Conservation (phyloP, 495 filamentous ascomycete genomes). For the Cercophora scortea region DNA sequence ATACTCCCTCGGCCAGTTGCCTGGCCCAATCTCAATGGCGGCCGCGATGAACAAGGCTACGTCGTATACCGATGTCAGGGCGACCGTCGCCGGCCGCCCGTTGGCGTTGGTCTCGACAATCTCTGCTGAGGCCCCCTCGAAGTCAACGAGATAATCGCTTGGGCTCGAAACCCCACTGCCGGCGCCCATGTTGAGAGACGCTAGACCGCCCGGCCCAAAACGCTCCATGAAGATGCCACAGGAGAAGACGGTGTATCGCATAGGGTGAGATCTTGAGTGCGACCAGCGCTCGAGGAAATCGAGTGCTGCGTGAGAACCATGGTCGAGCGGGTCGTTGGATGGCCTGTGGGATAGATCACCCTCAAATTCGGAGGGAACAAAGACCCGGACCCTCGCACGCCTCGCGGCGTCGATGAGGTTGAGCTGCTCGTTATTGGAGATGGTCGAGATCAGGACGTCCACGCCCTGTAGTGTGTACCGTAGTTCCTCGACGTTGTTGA, state of each 20-base stretch:
- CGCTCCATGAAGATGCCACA: conserved; percentile 74
- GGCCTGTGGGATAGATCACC: conserved; percentile 41
- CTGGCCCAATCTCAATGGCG: conserved; percentile 50
- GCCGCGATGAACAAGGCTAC: conserved; percentile 58
- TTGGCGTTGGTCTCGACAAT: conserved; percentile 44
- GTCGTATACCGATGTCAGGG: conserved; percentile 59
- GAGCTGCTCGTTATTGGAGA: conserved; percentile 55
- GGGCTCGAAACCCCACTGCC: conserved; percentile 40
- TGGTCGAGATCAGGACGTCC: conserved; percentile 70
- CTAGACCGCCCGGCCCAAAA: conserved; percentile 58
- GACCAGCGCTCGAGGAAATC: conserved; percentile 46
- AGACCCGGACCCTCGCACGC: conserved; percentile 53
- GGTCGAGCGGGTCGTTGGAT: conserved; percentile 49
- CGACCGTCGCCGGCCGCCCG: conserved; percentile 45
- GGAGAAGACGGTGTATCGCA: conserved; percentile 59
- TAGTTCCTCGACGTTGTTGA: conserved; percentile 46
- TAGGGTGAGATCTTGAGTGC: conserved; percentile 31
- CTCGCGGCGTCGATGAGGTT: conserved; percentile 67
- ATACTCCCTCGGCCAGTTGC: conserved; percentile 58
- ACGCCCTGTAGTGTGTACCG: conserved; percentile 56
- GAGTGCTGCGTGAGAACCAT: conserved; percentile 40
- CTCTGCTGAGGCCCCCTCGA: conserved; percentile 47
- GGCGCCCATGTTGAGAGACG: conserved; percentile 44
- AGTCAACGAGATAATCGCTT: conserved; percentile 58
- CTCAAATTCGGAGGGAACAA: conserved; percentile 72